Percentiles rank a stretch among this genome's conserved stretches.
These are phyloP conservation scores for Colletotrichum kahawae DNA, from an alignment of 2,329 filamentous ascomycete genomes.

Conservation along the genomic window DNA sequence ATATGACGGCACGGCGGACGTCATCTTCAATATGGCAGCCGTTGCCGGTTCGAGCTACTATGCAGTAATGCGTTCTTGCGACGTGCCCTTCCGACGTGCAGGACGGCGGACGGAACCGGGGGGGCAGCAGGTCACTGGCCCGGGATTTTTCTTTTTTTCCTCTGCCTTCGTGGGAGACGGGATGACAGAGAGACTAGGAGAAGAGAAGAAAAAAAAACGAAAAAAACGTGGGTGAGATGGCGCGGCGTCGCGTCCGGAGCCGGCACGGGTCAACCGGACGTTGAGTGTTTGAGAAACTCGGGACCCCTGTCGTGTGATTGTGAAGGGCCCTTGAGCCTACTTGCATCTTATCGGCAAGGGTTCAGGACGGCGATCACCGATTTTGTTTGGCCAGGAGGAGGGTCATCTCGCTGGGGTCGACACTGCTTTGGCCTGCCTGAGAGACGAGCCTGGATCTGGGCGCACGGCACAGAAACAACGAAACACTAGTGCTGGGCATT, in stretches of 20 bases:
- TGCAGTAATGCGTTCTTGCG: not conserved
- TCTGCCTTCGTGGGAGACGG: not conserved
- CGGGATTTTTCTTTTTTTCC: not conserved
- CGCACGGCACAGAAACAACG: not conserved
- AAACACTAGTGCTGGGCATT: conserved; percentile 3
- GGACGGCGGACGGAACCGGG: not conserved
- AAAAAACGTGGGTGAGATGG: not conserved
- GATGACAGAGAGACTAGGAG: not conserved
- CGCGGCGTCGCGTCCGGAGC: not conserved
- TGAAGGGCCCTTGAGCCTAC: not conserved
- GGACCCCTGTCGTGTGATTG: not conserved
- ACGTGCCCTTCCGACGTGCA: not conserved
- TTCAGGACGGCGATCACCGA: not conserved
- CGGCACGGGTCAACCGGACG: not conserved
- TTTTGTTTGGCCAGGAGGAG: not conserved
- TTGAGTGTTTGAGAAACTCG: not conserved
- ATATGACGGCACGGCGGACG: not conserved
- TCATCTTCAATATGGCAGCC: not conserved
- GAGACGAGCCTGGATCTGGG: not conserved
- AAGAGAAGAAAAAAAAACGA: not conserved
- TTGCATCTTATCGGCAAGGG: not conserved
- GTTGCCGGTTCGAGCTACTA: not conserved
- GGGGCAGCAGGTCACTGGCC: not conserved
- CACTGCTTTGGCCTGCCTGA: not conserved
- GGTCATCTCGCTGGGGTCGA: not conserved